These are phyloP conservation scores for Monosporascus sp. DNA, from an alignment of 2,329 filamentous ascomycete genomes.

Conservation along the genomic window DNA sequence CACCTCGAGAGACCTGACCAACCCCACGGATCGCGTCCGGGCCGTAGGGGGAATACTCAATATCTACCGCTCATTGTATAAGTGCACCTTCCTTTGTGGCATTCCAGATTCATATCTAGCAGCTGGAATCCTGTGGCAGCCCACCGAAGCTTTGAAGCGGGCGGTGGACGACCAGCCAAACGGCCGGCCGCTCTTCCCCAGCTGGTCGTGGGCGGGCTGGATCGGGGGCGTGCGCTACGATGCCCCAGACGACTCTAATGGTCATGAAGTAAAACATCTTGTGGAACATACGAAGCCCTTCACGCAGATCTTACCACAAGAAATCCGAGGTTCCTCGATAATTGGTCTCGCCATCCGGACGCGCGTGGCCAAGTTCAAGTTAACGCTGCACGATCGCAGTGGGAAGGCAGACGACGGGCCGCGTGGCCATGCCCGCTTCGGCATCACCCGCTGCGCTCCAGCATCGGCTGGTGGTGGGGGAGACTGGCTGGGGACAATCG, in stretches of 20 bases:
- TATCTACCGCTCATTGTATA: not conserved
- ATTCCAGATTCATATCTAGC: not conserved
- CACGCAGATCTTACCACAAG: no score
- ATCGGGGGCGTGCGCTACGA: slow-evolving; percentile 1
- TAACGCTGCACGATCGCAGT: not conserved
- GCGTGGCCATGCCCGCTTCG: slow-evolving; percentile 1
- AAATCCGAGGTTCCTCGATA: not conserved
- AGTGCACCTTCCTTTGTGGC: not conserved
- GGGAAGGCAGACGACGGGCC: not conserved
- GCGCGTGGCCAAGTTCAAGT: not conserved
- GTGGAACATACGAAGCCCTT: no score
- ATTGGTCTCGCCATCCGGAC: not conserved
- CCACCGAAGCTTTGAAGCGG: not conserved
- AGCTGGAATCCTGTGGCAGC: slow-evolving; percentile 2
- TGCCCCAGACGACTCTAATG: not conserved
- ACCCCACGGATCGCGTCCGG: slow-evolving; percentile 1
- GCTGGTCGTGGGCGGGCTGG: slow-evolving; percentile 5
- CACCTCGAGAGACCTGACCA: slow-evolving; percentile 3
- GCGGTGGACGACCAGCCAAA: not conserved
- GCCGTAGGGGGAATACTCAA: slow-evolving; percentile 1
- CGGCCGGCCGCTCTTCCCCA: not conserved
- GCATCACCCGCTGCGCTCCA: not conserved
- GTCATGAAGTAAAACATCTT: not conserved
- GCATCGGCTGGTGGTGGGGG: not conserved
- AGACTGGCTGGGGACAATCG: slow-evolving; percentile 3